Base-by-base conservation (phyloP, 768 basidiomycete species). In the Pulveroboletus sp. region DNA sequence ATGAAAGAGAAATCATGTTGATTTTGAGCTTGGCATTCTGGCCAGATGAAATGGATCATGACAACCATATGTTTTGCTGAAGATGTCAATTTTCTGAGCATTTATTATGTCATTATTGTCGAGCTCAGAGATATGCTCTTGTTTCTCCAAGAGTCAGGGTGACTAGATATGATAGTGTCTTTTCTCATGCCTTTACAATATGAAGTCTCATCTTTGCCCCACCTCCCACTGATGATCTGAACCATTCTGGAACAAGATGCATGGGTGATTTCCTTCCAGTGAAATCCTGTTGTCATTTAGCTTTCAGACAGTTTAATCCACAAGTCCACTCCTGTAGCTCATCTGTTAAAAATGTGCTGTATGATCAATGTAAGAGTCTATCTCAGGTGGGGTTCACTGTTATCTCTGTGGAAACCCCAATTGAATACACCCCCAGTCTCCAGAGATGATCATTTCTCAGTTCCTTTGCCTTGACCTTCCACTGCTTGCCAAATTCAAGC, bases 91-190 rank as follows among this genome's bases (percentile, higher is more conserved):
- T 54, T 54, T 13, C 29, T 41, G 0, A 43, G 49, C 13, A 13
- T 35, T n/a, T 2, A 27, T 2, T 34, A 50, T 31, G 43, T 24
- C 4, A 39, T 48, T 2, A 44, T 53, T 1, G 43, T 53, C 0
- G 47, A 48, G 1, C 47, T 43, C 1, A 39, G 2, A 7, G 45
- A 53, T 3, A 55, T 57, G 49, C 29, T 56, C 0, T 47, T n/a
- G 0, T 50, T 58, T 38, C 55, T 58, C 7, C 57, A 57, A 38
- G 57, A 58, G 8, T 57, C 48, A 5, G 49, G 57, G 0, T 43
- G 16, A 5, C 51, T 58, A 56, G 57, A 0, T 22, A 37, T 22
- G 55, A 58, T n/a, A 38, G 56, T 0, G 1, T 22, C 5, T 10
- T 5, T 1, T 58, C 45, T 0, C 8, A 43, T 0, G 26, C 51